Base-by-base conservation (phyloP, 1,139 yeast genomes). In the Zygoascus sp. region DNA sequence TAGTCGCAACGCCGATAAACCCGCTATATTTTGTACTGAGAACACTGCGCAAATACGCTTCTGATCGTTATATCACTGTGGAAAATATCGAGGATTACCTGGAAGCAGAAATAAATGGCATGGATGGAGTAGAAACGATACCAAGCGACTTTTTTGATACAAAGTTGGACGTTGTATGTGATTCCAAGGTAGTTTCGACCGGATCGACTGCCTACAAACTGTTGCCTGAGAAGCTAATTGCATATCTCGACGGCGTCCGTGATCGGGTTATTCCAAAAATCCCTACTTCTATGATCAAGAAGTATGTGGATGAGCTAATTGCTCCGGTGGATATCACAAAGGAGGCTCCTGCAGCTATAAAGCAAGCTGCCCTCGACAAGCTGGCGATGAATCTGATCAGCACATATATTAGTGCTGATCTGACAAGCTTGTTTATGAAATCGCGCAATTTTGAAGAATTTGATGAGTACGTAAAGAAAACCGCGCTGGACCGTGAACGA, bases 1-100 rank as follows among this genome's bases (percentile, higher is more conserved):
- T 54, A n/a, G 57, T 63, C 5, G 58, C 65, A 6, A 61, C 68
- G 2, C 66, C 67, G 6, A 44, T 67, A 10, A 55, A 64, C 36
- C 60, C 66, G 1, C 19, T 64, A 10, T 65, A 58, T 43, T 53
- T 68, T 10, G 51, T 63, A 2, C 48, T 68, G 30, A 56, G 58
- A 3, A 53, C 56, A 8, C 52, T 68, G 17, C 49, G 40, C 37
- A 52, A 44, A 20, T 47, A 53, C 39, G 25, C 35, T 3, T 50
- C 54, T 19, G 46, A 46, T 16, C 52, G 58, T 40, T 56, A 53
- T 32, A 50, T 63, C 35, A 60, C 64, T 5, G 49, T 58, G 38
- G 70, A 66, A n/a, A 57, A 61, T 35, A 40, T 68, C 27, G 62
- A 61, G 25, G 67, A 64, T 35, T 28, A 47, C 17, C 45, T 61